Conservation (phyloP, 176 grass and related monocot species). For the Neostapfia colusana region DNA sequence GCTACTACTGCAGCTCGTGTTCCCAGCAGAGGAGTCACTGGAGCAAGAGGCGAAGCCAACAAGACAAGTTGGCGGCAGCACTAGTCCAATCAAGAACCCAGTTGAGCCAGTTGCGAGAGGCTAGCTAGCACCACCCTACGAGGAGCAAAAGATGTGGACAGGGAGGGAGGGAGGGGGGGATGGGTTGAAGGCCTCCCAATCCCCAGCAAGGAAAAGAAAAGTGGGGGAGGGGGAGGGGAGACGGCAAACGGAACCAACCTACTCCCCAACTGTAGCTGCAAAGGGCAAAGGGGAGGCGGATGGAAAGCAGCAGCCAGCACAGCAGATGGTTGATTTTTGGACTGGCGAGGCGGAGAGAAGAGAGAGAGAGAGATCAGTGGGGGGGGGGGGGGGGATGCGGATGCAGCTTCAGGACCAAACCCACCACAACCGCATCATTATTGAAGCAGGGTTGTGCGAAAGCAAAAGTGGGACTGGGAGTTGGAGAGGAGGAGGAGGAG, state of each 20-base stretch:
- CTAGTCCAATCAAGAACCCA: conserved; percentile 29
- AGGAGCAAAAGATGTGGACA: conserved; percentile 44
- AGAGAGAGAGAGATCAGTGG: neutral
- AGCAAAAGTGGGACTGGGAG: conserved; percentile 41
- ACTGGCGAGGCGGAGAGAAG: conserved; percentile 12
- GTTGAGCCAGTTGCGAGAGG: conserved; percentile 11
- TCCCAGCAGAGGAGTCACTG: neutral
- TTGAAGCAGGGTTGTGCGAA: conserved; percentile 55
- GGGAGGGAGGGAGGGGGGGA: conserved; percentile 29
- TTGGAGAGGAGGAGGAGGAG: conserved; percentile 26
- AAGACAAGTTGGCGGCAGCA: neutral
- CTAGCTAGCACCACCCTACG: neutral
- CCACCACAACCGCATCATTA: conserved; percentile 45
- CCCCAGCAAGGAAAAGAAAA: conserved; percentile 41
- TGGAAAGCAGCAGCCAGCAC: too few species aligned
- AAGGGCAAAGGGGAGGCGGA: conserved; percentile 31
- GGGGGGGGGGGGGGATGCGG: too few species aligned
- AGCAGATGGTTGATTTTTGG: conserved; percentile 51
- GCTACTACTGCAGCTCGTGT: neutral
- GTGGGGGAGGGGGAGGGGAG: too few species aligned
- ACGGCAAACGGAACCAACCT: conserved; percentile 31
- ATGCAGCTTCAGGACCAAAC: conserved; percentile 42
- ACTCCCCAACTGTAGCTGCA: conserved; percentile 29
- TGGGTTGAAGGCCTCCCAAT: conserved; percentile 46
- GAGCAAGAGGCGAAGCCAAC: conserved; percentile 29